phyloP scores from a whole-genome alignment of 176 grass and related monocot genomes.

The Themeda triandra region DNA sequence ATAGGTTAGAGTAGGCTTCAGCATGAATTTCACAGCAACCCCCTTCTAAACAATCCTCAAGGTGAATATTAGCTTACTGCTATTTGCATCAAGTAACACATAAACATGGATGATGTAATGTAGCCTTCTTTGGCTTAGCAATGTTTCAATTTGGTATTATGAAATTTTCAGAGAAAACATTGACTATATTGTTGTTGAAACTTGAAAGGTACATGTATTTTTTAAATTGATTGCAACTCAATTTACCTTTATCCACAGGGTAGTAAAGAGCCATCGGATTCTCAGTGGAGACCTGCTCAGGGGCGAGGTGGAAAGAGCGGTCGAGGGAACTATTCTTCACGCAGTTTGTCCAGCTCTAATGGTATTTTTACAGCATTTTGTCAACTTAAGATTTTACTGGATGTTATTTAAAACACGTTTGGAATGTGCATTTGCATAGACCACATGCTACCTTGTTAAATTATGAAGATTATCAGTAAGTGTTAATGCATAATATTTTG shows the following conservation, averaged over 20 bases:
- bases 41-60: not conserved
- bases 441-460: not conserved
- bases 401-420: not conserved
- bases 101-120: not conserved
- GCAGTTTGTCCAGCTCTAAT: constrained; percentile 22
- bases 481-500: not conserved
- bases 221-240: not conserved
- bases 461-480: not conserved
- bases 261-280: constrained; percentile 45
- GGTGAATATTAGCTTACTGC: not conserved
- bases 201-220: not conserved
- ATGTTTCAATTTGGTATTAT: not conserved
- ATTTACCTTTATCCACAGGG: constrained; percentile 20
- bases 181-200: too few relatives aligned
- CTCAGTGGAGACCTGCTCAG: constrained; percentile 41
- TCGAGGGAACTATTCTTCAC: constrained; percentile 43
- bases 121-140: not conserved
- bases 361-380: constrained; percentile 28
- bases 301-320: constrained; percentile 51
- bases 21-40: not conserved
- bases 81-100: not conserved
- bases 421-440: not conserved
- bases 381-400: not conserved
- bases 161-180: not conserved
- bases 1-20: not conserved